Base-by-base conservation (phyloP, 139 green algal species). In the Chlamydomonas applanata region DNA sequence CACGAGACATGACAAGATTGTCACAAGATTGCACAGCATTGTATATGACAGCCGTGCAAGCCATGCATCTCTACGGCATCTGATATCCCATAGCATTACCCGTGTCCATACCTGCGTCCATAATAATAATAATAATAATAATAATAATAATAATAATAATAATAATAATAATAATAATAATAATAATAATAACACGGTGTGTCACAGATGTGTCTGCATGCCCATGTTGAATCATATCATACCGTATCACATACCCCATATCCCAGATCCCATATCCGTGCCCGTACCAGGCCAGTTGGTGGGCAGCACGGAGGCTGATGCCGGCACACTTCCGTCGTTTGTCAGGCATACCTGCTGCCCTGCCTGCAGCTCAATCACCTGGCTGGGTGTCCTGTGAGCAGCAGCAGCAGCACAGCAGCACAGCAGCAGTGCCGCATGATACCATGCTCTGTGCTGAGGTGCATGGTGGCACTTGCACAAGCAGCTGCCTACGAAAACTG, bases 341-440 rank as follows among this genome's bases (percentile, higher is more conserved):
- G 89, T 97, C 3, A 94, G 69, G 14, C 62, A 69, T 2, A 94
- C 25, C 4, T 75, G 84, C 71, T 89, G 80, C 5, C 89, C 89
- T 20, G 75, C 78, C 52, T 80, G 68, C 53, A 97, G 76, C 36
- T 77, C 46, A 49, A 96, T 89, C 62, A 76, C 11, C 40, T 49
- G 69, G 57, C 73, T 72, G 2, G 49, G 45, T 24, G 82, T 74
- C 68, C 86, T 91, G 75, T 64, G 56, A 13, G 19, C 17, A 64
- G 7, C 16, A 7, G 7, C 56, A 64, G 17, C 7, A 64, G 56
- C 17, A n/a, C 16, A 13, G 22, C 56, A 7, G 13, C 7, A 27
- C 22, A 32, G 17, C 17, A 64, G 13, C 27, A 32, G 24, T 64
- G 56, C 22, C 24, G 7, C 7, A 64, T 64, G 16, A 64, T 14